Evolutionary conservation across 768 basidiomycete genomes (phyloP).

Genomic region (Clathrus columnatus): DNA sequence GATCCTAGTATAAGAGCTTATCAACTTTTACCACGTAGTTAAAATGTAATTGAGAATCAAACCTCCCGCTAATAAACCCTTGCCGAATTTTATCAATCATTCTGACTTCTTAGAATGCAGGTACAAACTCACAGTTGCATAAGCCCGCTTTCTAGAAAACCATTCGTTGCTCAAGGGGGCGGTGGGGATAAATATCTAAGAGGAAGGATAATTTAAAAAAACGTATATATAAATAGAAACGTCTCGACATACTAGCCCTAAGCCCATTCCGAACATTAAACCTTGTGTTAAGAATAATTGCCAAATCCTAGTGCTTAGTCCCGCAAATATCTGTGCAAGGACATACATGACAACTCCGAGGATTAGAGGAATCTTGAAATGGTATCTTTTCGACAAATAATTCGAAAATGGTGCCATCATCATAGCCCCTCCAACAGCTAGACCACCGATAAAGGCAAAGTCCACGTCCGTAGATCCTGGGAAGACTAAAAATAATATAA

Average conservation of each 20-base stretch:
- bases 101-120: not conserved
- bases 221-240: not conserved
- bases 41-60: not conserved
- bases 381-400: conserved; percentile 14
- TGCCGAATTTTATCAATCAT: not conserved
- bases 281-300: conserved; percentile 20
- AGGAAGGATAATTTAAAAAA: not conserved
- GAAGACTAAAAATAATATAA: conserved; percentile 9
- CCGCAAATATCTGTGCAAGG: conserved; percentile 15
- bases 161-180: conserved; percentile 7
- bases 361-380: conserved; percentile 15
- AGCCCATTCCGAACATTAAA: conserved; percentile 17
- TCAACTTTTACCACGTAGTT: not conserved
- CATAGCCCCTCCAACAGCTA: conserved; percentile 15
- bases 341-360: conserved; percentile 13
- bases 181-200: conserved; percentile 1
- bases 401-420: conserved; percentile 17
- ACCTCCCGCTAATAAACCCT: conserved; percentile 3
- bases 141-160: conserved; percentile 1
- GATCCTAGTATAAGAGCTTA: conserved; percentile 12
- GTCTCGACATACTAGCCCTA: conserved; percentile 13
- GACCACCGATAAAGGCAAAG: conserved; percentile 18
- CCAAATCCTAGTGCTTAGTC: conserved; percentile 18
- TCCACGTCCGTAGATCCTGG: conserved; percentile 16
- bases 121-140: not conserved